Conservation (phyloP, 2,329 filamentous ascomycete species). For the Furcasterigmium furcatum region DNA sequence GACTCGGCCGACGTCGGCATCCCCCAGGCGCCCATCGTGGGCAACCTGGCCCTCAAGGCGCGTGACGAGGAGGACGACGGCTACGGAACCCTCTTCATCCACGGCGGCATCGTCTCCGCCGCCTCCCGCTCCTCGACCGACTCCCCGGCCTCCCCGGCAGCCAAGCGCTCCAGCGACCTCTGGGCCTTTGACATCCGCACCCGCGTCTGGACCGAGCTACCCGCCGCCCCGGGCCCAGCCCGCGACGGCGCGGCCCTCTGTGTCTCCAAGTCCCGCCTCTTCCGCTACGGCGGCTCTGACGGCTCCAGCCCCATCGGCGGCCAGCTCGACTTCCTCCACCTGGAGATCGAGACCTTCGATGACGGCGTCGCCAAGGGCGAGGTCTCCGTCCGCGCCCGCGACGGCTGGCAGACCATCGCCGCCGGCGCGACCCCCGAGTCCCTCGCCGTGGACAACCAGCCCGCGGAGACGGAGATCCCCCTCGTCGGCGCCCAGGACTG, state of each 20-base stretch:
- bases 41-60: conserved; percentile 53
- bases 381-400: conserved; percentile 45
- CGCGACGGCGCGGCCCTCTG: conserved; percentile 68
- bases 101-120: conserved; percentile 54
- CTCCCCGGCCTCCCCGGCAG: conserved; percentile 45
- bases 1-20: conserved; percentile 51
- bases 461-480: conserved; percentile 29
- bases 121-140: neutral
- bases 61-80: conserved; percentile 60
- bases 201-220: conserved; percentile 64
- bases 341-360: conserved; percentile 53
- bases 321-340: conserved; percentile 62
- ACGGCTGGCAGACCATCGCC: conserved; percentile 51
- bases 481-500: conserved; percentile 32
- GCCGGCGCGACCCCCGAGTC: conserved; percentile 27
- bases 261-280: conserved; percentile 61
- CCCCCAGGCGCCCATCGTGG: conserved; percentile 57
- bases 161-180: conserved; percentile 61
- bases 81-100: conserved; percentile 68
- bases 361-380: conserved; percentile 46
- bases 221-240: conserved; percentile 62
- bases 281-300: conserved; percentile 79
- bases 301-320: conserved; percentile 68
- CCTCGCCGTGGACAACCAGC: conserved; percentile 13
- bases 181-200: conserved; percentile 73